Base-by-base conservation (phyloP, 1,284 basidiomycete species). In the Porogramme epimiltina region DNA sequence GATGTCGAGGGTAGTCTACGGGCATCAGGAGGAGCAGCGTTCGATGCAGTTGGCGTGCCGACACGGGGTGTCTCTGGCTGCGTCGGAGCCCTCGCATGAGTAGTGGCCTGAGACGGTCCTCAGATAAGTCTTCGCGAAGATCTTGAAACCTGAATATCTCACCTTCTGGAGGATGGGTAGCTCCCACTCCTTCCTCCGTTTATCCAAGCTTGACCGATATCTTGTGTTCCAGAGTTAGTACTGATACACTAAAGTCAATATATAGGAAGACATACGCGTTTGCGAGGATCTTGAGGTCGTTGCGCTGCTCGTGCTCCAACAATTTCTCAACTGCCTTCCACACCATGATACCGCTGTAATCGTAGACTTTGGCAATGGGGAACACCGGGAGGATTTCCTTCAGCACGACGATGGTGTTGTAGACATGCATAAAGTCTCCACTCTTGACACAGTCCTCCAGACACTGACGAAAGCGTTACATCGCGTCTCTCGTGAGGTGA, bases 381-480 rank as follows among this genome's bases (percentile, higher is more conserved):
- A 95, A 96, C 43, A 89, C 87, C 2, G 91, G 87, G 40, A 95
- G 79, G 28, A 98, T 83, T 67, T 95, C 91, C 62, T 94, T 93
- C 52, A 95, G 77, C 22, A 97, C 86, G 41, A 95, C 82, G 65
- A 97, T 89, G 11, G 91, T 83, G 65, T 98, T 98, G 70, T 95
- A 94, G 51, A 96, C 89, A 64, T 93, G 92, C 89, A 96, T 95
- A 68, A 94, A 97, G 64, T 95, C 93, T 60, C 87, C 86, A 2
- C 82, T 82, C 66, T 83, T 77, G 45, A 89, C 81, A 61, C 82
- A 85, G 40, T 81, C 83, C 23, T 75, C 72, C 56, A 89, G 79
- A 56, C 76, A 79, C 85, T 89, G 41, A 10, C 34, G 34, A 18
- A 26, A 38, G 31, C 4, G 28, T 55, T 24, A 47, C n/a, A 31